A percentile compares a stretch with the other conserved stretches of the same genome.
Evolutionary conservation across 2,329 filamentous ascomycete species (phyloP).

Genomic region (Neofusicoccum ribis): DNA sequence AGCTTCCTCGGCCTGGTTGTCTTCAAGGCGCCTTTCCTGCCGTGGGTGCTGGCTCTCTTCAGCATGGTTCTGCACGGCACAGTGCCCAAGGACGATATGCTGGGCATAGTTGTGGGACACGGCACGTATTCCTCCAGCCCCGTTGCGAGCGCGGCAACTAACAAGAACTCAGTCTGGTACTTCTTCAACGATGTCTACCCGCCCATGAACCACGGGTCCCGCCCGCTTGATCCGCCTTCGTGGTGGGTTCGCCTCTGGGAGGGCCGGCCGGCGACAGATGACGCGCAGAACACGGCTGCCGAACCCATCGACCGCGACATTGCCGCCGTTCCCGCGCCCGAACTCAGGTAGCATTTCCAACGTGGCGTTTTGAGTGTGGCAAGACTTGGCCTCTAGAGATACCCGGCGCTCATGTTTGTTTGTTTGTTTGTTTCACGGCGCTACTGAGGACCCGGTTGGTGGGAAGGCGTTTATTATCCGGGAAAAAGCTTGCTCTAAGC

Average conservation of each 20-base stretch:
- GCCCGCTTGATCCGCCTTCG: constrained; percentile 82
- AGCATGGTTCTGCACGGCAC: constrained; percentile 87
- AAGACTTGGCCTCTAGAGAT: neutral
- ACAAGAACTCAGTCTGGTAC: constrained; percentile 69
- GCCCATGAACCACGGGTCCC: constrained; percentile 77
- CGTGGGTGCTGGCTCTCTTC: constrained; percentile 93
- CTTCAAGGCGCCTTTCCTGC: constrained; percentile 91
- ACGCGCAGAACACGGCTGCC: constrained; percentile 2
- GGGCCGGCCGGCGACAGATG: constrained; percentile 27
- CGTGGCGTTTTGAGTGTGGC: neutral
- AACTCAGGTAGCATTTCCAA: constrained; percentile 3
- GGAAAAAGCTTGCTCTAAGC: neutral
- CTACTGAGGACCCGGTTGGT: neutral
- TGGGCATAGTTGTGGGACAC: constrained; percentile 91
- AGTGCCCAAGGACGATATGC: constrained; percentile 92
- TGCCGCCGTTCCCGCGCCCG: constrained; percentile 11
- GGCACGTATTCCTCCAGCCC: constrained; percentile 41
- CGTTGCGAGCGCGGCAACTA: constrained; percentile 2
- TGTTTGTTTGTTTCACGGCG: neutral
- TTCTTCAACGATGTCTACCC: constrained; percentile 98
- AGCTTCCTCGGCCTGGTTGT: constrained; percentile 84
- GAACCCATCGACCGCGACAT: constrained; percentile 17
- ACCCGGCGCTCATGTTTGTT: constrained; percentile 4
- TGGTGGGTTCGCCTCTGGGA: constrained; percentile 91
- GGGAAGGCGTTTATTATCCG: neutral